Base-by-base conservation (phyloP, 106 monocot genomes). In the Dioscorea dumetorum region DNA sequence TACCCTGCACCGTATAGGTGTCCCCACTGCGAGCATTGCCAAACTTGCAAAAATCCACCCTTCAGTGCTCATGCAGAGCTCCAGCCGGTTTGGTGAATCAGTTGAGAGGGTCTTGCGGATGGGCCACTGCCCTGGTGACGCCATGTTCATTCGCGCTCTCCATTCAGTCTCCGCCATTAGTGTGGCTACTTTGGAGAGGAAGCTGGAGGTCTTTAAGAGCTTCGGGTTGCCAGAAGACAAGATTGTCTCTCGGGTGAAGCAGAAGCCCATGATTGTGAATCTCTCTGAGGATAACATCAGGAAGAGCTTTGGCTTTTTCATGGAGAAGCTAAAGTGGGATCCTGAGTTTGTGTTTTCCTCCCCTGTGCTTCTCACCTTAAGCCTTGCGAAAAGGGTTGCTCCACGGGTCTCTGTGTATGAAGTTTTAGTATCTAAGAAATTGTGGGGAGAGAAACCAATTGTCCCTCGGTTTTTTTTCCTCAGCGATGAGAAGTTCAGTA, bases 311-410 rank as follows among this genome's bases (percentile, higher is more conserved):
- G 70, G 41, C 12, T 81, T 84, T 34, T 76, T 73, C 41, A 53
- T 20, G 24, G 59, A 70, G 23, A 66, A 64, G 73, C 62, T 80
- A 5, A 32, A 57, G 0, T 67, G 75, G 59, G 32, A 41, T 0
- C 60, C 77, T 0, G 48, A 13, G 0, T 19, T 24, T 6, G 18
- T 82, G 18, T 48, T 65, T 18, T 5, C 0, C 24, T 19, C 49
- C 0, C 81, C 81, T 2, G 12, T 49, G 49, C 15, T 82, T 13
- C 17, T 88, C 0, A 32, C 20, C 0, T 22, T 60, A 14, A 79
- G 82, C 49, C 64, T 88, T 3, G 79, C 82, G 82, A 77, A 68
- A 64, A 81, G 56, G 31, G 72, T 79, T n/a, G 32, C 70, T 5
- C 88, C 82, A 4, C 68, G 82, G 68, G 84, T 73, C 22, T 48